A percentile compares a stretch with the other conserved stretches of the same genome.
Evolutionary conservation across 306 rosid genomes (phyloP).

Genomic region (Prunus mume): DNA sequence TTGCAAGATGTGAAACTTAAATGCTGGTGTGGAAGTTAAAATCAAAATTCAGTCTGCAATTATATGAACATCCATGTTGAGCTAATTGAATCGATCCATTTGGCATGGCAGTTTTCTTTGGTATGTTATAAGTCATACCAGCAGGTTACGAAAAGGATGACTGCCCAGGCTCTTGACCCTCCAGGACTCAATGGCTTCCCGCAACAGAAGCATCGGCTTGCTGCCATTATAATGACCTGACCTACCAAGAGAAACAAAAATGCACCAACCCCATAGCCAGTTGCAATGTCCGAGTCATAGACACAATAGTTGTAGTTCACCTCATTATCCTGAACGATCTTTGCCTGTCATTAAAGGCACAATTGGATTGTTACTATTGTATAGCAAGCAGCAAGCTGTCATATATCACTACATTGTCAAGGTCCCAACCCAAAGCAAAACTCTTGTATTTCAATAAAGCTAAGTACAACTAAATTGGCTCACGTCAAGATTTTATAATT

Average conservation of each 20-base stretch:
- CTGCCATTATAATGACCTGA: slow-evolving; percentile 75
- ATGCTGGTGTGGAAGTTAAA: background rate
- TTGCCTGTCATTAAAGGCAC: slow-evolving; percentile 53
- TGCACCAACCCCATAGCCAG: slow-evolving; percentile 95
- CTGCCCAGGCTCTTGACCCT: slow-evolving; percentile 86
- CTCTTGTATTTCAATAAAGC: background rate
- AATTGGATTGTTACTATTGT: background rate
- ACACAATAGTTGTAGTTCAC: slow-evolving; percentile 54
- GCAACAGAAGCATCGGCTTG: slow-evolving; percentile 95
- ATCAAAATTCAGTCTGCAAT: background rate
- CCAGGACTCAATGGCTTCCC: slow-evolving; percentile 87
- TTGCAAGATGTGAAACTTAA: background rate
- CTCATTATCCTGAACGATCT: slow-evolving; percentile 37
- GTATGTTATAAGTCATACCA: slow-evolving; percentile 49
- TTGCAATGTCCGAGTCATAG: slow-evolving; percentile 75
- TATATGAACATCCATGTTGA: background rate
- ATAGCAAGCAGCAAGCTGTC: background rate
- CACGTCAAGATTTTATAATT: background rate
- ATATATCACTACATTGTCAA: background rate
- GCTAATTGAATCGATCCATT: background rate
- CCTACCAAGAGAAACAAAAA: slow-evolving; percentile 75
- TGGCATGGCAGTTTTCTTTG: background rate
- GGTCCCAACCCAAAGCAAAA: background rate
- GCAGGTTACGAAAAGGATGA: slow-evolving; percentile 85
- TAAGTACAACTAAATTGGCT: background rate